These are phyloP conservation scores for Arthrinium phaeospermum DNA, from an alignment of 2,329 filamentous ascomycete genomes.

Conservation along the genomic window DNA sequence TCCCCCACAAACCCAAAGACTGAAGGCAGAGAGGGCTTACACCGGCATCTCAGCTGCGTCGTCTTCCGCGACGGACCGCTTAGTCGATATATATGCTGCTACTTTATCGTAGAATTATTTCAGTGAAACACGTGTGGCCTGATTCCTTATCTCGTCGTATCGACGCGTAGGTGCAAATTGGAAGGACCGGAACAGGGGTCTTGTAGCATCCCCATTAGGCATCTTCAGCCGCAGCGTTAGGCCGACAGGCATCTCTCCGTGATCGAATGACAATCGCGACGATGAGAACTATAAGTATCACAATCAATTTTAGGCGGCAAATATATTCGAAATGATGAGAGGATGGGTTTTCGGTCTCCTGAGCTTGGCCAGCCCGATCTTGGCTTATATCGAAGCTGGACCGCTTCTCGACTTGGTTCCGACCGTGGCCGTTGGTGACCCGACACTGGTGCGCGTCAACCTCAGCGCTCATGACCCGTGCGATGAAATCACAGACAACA, in stretches of 20 bases:
- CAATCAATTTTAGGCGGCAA: not conserved
- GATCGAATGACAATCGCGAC: not conserved
- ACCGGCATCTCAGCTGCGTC: no score
- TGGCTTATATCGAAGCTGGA: not conserved
- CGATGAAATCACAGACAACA: not conserved
- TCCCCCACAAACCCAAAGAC: no score
- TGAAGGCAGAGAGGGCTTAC: no score
- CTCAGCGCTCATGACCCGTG: not conserved
- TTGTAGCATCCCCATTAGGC: not conserved
- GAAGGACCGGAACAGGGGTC: not conserved
- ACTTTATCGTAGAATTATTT: no score
- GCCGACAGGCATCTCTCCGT: not conserved
- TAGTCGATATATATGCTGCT: no score
- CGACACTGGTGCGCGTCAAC: not conserved
- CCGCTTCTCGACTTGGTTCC: not conserved
- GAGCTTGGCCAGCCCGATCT: not conserved
- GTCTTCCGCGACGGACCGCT: no score
- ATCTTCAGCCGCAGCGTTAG: not conserved
- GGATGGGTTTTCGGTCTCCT: not conserved
- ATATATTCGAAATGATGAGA: not conserved
- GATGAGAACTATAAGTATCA: not conserved
- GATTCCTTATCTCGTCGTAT: not conserved
- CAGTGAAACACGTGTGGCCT: no score
- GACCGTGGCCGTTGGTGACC: not conserved
- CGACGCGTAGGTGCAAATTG: not conserved